Evolutionary conservation across 2,329 filamentous ascomycete species (phyloP), one percentile per base, ranked within the genome.

Genomic region (Paecilomyces niveus): DNA sequence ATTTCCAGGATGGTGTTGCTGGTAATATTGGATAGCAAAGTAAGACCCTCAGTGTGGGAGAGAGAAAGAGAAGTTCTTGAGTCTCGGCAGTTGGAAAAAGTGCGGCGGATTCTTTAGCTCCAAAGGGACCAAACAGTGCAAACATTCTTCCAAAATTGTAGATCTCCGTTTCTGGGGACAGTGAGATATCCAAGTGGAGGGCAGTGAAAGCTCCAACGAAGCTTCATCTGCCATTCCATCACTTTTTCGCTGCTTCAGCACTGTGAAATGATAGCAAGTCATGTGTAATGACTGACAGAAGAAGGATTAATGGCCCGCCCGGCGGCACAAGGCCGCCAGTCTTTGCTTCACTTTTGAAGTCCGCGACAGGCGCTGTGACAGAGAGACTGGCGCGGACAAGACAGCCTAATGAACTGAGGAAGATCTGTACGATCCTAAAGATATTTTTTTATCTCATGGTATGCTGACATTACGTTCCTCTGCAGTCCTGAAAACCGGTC

Each of bases 281-380:
- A 64, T 62, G 66, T 67, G 64, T 67, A 58, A 92, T 92, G 89
- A 80, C 88, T 58, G 94, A 99, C 73, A 85, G 92, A 74, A 87
- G 93, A 76, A 86, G 94, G 67, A 86, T 96, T 65, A 97, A 97
- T 76, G 91, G 91, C 4, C 94, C 94, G 6, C 80, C 86, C 49
- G 89, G 90, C 56, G 84, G 85, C 29, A 97, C 92, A 8, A 76
- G 82, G 33, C 84, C 91, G 15, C 90, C 92, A 0, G 77, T 91
- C 3, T 97, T 87, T 70, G 83, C 79, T 54, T 72, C 73, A 7
- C 64, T 69, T 8, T 62, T 71, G 54, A 76, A 76, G 59, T 77
- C 78, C 24, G 68, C 78, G 15, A 73, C 78, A 50, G 74, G 85
- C 63, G 75, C 80, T 33, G 67, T 77, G 56, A 74, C 77, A 61